Percentiles rank a stretch among this genome's conserved stretches.
Conservation (phyloP, 345 rosid species). For the Brassica incana region DNA sequence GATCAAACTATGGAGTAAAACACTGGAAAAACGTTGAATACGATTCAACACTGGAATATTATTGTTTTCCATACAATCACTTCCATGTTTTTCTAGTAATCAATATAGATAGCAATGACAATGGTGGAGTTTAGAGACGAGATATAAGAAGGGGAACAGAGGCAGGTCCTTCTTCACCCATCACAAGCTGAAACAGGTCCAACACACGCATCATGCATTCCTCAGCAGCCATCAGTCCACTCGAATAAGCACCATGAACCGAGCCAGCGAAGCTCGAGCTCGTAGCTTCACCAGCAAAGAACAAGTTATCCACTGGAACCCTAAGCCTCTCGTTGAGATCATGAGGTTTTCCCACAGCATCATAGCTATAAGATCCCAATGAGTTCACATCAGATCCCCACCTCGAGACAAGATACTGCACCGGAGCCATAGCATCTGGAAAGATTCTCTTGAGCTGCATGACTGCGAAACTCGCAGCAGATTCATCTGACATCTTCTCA, state of each 20-base stretch:
- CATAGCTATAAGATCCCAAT: constrained; percentile 88
- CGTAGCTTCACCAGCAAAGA: constrained; percentile 98
- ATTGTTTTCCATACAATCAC: not conserved
- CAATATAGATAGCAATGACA: not conserved
- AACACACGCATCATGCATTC: constrained; percentile 92
- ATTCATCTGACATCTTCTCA: constrained; percentile 96
- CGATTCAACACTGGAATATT: not conserved
- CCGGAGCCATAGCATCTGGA: constrained; percentile 74
- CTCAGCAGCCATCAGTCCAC: constrained; percentile 88
- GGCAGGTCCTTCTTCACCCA: constrained; percentile 66
- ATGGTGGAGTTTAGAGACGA: constrained; percentile 52
- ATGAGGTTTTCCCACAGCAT: constrained; percentile 76
- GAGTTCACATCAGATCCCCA: constrained; percentile 73
- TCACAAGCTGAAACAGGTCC: constrained; percentile 73
- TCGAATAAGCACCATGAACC: constrained; percentile 87
- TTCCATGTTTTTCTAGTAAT: not conserved
- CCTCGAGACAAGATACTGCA: constrained; percentile 70
- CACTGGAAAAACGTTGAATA: not conserved
- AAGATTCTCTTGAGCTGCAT: constrained; percentile 81
- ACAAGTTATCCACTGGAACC: constrained; percentile 85
- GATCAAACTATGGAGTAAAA: constrained; percentile 8
- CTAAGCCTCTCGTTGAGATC: constrained; percentile 84
- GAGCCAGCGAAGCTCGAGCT: constrained; percentile 77
- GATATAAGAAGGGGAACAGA: constrained; percentile 82
- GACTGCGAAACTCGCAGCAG: constrained; percentile 82